These are phyloP conservation scores for Podosphaera xanthii DNA, from an alignment of 2,329 filamentous ascomycete species.

Conservation along the genomic window DNA sequence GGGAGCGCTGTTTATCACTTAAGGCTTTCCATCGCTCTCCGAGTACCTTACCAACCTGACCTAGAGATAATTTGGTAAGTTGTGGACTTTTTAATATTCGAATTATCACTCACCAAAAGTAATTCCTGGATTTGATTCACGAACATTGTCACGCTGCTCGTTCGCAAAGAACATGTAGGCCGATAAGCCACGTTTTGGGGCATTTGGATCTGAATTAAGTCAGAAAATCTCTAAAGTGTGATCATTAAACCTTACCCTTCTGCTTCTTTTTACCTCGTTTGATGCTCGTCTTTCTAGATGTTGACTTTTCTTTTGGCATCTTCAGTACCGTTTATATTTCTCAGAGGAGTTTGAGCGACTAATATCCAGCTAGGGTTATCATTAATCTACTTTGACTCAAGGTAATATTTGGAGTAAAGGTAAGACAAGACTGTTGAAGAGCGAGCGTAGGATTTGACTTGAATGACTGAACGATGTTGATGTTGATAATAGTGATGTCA, in stretches of 20 bases:
- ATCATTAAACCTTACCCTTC: slow-evolving; percentile 32
- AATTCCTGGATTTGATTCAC: slow-evolving; percentile 95
- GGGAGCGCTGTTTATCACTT: slow-evolving; percentile 72
- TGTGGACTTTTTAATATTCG: not conserved
- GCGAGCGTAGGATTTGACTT: too few species aligned
- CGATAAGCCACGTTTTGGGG: slow-evolving; percentile 95
- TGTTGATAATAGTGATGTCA: too few species aligned
- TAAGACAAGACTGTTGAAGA: too few species aligned
- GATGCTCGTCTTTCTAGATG: slow-evolving; percentile 39
- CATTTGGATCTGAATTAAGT: slow-evolving; percentile 58
- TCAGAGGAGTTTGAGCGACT: too few species aligned
- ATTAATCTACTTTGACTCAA: too few species aligned
- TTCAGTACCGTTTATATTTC: slow-evolving; percentile 12
- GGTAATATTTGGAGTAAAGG: too few species aligned
- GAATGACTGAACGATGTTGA: too few species aligned
- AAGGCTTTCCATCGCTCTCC: slow-evolving; percentile 98
- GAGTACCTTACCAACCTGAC: slow-evolving; percentile 92
- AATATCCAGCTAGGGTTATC: too few species aligned
- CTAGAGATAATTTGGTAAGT: slow-evolving; percentile 20
- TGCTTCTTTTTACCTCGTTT: slow-evolving; percentile 40
- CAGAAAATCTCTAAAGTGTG: slow-evolving; percentile 2
- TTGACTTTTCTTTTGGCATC: slow-evolving; percentile 48
- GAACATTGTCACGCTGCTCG: slow-evolving; percentile 93
- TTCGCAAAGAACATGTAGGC: slow-evolving; percentile 99
- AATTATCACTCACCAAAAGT: slow-evolving; percentile 47